phyloP scores from a whole-genome alignment of 139 green algal species.

The Closterium sp. region DNA sequence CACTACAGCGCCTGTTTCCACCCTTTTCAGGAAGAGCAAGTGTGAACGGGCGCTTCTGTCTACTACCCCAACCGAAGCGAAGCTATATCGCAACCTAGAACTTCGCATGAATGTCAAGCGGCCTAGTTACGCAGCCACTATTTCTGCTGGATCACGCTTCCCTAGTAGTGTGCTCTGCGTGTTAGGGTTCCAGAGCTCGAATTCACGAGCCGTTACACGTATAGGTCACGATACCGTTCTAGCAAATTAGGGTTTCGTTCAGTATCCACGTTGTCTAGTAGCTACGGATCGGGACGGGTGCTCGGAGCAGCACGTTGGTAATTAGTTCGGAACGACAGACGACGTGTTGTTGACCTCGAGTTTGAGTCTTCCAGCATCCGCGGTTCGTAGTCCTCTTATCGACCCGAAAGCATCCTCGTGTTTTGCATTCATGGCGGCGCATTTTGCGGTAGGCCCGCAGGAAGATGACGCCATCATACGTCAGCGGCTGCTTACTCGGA shows the following conservation, averaged over 20 bases:
- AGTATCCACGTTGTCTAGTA: too few species aligned
- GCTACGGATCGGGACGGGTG: not conserved
- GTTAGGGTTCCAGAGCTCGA: not conserved
- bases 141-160: not conserved
- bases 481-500: conserved; percentile 56
- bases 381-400: not conserved
- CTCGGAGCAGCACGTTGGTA: not conserved
- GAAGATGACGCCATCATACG: conserved; percentile 63
- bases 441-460: conserved; percentile 13
- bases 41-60: not conserved
- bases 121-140: not conserved
- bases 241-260: too few species aligned
- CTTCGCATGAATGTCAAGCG: not conserved
- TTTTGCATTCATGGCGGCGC: conserved; percentile 22
- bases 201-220: too few species aligned
- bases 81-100: not conserved
- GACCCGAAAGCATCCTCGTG: not conserved
- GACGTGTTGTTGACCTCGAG: too few species aligned
- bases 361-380: not conserved
- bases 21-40: not conserved
- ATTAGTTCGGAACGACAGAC: too few species aligned
- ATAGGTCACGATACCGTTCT: not conserved
- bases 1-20: too few species aligned
- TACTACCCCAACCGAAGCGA: not conserved
- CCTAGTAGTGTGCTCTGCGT: not conserved